Percentiles rank a stretch among this genome's conserved stretches.
phyloP scores from a whole-genome alignment of 441 rosid genomes.

The Lepidium campestre region DNA sequence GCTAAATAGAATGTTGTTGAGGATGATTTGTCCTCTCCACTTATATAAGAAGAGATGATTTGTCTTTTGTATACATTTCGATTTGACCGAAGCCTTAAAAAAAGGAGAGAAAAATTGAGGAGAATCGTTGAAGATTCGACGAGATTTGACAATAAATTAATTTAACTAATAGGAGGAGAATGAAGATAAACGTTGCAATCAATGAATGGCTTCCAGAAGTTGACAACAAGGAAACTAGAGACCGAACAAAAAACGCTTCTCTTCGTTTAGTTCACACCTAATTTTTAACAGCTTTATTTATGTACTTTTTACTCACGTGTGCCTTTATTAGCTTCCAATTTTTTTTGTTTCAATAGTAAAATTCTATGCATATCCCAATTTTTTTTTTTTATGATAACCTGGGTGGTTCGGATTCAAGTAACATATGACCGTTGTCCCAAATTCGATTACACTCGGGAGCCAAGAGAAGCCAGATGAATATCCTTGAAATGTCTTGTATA shows the following conservation, averaged over 20 bases:
- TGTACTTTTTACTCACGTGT: not conserved
- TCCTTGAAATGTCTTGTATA: too few species aligned
- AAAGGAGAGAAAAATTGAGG: not conserved
- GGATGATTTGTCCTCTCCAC: not conserved
- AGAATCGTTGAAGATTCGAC: conserved; percentile 26
- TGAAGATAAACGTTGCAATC: conserved; percentile 17
- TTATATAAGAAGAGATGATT: conserved; percentile 8
- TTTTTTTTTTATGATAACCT: too few species aligned
- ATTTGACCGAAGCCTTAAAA: conserved; percentile 13
- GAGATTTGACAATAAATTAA: not conserved
- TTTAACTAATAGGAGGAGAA: not conserved
- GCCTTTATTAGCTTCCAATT: not conserved
- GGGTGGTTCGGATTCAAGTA: too few species aligned
- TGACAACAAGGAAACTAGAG: conserved; percentile 11
- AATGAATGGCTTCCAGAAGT: conserved; percentile 28
- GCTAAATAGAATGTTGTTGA: not conserved
- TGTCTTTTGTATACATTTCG: not conserved
- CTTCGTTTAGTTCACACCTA: conserved; percentile 16
- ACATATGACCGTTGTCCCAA: too few species aligned
- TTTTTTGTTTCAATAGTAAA: too few species aligned
- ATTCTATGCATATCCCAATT: too few species aligned
- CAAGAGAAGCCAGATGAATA: too few species aligned
- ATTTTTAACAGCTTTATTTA: not conserved
- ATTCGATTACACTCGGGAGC: too few species aligned
- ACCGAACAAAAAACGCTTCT: not conserved